These are phyloP conservation scores for Boletus rubescentipes DNA, from an alignment of 768 basidiomycete species.

Conservation along the genomic window DNA sequence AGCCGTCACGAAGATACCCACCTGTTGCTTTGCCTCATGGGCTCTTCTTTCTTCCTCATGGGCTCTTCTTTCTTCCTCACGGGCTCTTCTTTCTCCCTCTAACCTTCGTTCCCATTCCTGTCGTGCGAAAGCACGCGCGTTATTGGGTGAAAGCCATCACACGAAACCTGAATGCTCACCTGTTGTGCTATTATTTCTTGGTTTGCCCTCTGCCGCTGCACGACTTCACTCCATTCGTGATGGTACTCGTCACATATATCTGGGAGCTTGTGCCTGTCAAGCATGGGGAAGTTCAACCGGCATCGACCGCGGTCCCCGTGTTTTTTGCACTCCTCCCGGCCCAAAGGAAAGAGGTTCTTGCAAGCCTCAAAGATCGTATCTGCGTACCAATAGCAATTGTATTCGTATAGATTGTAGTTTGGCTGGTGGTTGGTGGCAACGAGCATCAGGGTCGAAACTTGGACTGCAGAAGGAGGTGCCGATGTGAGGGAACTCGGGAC, in stretches of 20 bases:
- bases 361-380: not conserved
- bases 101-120: no score
- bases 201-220: no score
- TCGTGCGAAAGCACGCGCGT: no score
- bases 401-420: not conserved
- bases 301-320: not conserved
- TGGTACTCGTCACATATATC: not conserved
- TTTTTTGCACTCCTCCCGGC: not conserved
- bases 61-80: no score
- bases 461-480: not conserved
- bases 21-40: no score
- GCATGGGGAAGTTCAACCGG: not conserved
- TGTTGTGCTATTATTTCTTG: no score
- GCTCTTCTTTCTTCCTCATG: no score
- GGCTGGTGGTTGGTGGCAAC: not conserved
- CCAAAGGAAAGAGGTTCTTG: not conserved
- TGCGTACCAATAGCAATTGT: not conserved
- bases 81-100: no score
- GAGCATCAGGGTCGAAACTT: not conserved
- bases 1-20: no score
- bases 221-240: not conserved
- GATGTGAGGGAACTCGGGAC: no score
- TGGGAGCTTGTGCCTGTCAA: not conserved
- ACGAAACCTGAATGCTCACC: no score
- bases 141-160: no score